Evolutionary conservation across 805 yeast species (phyloP).

Genomic region (Brettanomyces sp.): DNA sequence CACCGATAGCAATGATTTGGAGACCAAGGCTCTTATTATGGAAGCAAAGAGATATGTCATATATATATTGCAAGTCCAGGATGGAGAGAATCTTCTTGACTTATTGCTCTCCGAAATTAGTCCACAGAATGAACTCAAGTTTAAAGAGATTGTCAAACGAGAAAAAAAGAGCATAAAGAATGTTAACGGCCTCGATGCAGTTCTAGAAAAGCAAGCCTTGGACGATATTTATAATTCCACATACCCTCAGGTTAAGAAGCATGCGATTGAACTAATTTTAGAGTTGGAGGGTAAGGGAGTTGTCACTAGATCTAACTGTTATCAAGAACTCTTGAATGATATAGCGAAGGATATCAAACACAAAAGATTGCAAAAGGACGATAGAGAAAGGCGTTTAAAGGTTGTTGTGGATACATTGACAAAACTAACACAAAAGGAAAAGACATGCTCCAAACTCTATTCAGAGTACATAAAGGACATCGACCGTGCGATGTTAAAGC

Average conservation of each 20-base stretch:
- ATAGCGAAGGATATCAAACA: conserved; percentile 69
- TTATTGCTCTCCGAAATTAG: conserved; percentile 52
- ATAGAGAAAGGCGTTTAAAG: conserved; percentile 31
- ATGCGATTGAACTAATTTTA: conserved; percentile 64
- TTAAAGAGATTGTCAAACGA: conserved; percentile 39
- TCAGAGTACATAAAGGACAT: conserved; percentile 38
- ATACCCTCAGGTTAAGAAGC: conserved; percentile 70
- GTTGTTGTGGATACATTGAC: conserved; percentile 33
- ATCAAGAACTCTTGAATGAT: conserved; percentile 72
- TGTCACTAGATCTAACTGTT: conserved; percentile 58
- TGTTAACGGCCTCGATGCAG: conserved; percentile 8
- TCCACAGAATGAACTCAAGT: conserved; percentile 60
- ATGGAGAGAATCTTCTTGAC: conserved; percentile 49
- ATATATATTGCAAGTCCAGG: conserved; percentile 79
- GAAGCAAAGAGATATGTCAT: conserved; percentile 78
- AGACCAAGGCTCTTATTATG: conserved; percentile 38
- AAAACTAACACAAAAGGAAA: conserved; percentile 36
- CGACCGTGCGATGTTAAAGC: conserved; percentile 31
- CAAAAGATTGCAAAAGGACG: conserved; percentile 34
- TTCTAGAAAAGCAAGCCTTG: conserved; percentile 29
- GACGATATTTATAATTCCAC: conserved; percentile 30
- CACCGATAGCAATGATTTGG: conserved; percentile 33
- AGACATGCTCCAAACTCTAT: conserved; percentile 34
- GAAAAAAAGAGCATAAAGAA: conserved; percentile 19
- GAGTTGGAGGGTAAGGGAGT: conserved; percentile 64